Evolutionary conservation across 2,329 filamentous ascomycete species (phyloP).

Genomic region (Colletotrichum cordylinicola): DNA sequence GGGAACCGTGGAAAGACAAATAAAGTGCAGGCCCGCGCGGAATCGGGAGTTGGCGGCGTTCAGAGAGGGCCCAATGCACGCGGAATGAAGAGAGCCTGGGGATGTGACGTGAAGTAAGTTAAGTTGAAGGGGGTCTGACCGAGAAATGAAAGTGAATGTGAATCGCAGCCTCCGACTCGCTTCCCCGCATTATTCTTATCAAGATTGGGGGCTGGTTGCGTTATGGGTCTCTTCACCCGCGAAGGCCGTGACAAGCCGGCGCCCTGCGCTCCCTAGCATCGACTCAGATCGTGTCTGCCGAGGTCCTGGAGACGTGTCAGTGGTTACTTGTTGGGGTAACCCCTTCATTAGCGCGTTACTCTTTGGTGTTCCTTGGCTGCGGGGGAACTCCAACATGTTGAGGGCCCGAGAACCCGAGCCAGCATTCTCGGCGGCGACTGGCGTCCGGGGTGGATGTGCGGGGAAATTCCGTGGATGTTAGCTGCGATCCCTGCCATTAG

Average conservation of each 20-base stretch:
- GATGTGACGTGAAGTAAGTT: background rate
- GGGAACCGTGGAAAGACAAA: background rate
- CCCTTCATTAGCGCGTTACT: background rate
- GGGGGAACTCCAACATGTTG: background rate
- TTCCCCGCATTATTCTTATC: constrained; percentile 16
- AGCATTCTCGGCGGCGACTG: background rate
- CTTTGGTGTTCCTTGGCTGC: background rate
- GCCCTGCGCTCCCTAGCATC: background rate
- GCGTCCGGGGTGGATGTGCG: background rate
- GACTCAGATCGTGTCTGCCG: background rate
- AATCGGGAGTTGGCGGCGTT: background rate
- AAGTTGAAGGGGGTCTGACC: background rate
- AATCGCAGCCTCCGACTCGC: background rate
- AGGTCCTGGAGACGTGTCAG: background rate
- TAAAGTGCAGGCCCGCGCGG: background rate
- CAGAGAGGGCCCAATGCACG: background rate
- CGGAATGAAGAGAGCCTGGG: background rate
- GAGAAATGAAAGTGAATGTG: background rate
- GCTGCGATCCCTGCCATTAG: background rate
- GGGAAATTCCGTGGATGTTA: background rate
- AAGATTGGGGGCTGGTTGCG: background rate
- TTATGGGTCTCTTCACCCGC: background rate
- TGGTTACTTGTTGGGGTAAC: constrained; percentile 11
- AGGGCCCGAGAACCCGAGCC: background rate
- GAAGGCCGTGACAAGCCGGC: constrained; percentile 11